A percentile compares a stretch with the other conserved stretches of the same genome.
phyloP scores from a whole-genome alignment of 208 protist genomes.

The Leishmania lainsoni region DNA sequence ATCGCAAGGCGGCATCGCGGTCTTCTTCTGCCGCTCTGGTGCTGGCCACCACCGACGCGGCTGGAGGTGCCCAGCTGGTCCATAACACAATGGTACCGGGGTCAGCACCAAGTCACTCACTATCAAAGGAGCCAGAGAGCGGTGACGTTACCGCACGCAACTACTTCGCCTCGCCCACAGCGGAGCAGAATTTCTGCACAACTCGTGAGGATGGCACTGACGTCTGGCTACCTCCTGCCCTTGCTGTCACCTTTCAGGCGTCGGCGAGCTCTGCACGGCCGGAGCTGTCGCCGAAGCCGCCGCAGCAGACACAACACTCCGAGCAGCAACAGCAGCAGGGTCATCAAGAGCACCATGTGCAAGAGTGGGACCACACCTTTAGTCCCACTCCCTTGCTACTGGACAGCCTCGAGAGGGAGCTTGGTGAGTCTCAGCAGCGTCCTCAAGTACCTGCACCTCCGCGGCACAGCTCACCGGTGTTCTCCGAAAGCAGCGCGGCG shows the following conservation, averaged over 20 bases:
- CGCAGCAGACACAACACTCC: background rate
- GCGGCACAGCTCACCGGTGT: background rate
- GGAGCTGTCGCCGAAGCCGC: background rate
- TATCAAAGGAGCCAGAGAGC: background rate
- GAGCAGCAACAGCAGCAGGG: background rate
- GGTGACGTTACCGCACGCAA: too few relatives aligned
- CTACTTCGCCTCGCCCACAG: background rate
- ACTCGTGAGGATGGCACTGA: background rate
- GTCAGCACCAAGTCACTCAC: background rate
- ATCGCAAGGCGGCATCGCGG: background rate
- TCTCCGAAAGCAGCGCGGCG: background rate
- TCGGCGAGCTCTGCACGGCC: background rate
- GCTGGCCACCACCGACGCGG: background rate
- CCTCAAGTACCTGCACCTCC: background rate
- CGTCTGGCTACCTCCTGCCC: background rate
- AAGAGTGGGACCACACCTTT: constrained; percentile 10
- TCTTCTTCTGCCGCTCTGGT: background rate
- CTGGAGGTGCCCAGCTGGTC: background rate
- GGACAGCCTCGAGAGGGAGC: constrained; percentile 2
- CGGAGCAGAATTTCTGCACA: constrained; percentile 7
- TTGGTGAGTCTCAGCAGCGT: constrained; percentile 6
- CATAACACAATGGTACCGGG: background rate
- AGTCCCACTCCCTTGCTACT: constrained; percentile 1
- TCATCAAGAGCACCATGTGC: background rate
- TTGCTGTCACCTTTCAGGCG: background rate